These are phyloP conservation scores for Aspergillus quadricinctus DNA, from an alignment of 2,329 filamentous ascomycete species.

Conservation along the genomic window DNA sequence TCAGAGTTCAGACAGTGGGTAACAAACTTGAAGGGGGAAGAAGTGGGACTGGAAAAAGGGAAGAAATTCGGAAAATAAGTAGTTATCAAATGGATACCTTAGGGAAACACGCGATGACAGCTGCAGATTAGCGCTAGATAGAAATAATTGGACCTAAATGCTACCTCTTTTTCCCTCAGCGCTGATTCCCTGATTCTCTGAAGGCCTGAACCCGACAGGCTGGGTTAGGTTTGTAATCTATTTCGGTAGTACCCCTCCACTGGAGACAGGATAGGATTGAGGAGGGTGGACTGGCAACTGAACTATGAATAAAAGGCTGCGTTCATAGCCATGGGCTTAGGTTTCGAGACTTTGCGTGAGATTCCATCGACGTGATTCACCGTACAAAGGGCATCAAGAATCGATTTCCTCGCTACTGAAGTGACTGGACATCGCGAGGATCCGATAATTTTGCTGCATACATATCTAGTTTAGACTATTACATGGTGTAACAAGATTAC, in stretches of 20 bases:
- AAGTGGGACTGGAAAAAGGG: background rate
- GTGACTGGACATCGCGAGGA: background rate
- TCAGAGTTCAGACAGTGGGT: background rate
- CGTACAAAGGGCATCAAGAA: background rate
- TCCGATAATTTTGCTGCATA: background rate
- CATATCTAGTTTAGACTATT: background rate
- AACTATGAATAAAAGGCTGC: background rate
- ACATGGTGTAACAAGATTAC: background rate
- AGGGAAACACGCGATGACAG: background rate
- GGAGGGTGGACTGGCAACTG: background rate
- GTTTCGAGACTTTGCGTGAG: background rate
- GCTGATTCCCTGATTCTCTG: background rate
- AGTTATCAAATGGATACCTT: background rate
- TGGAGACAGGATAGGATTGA: background rate
- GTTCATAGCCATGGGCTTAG: background rate
- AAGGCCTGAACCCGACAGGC: conserved; percentile 28
- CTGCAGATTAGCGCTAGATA: background rate
- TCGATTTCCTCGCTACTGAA: background rate
- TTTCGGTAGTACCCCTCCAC: background rate
- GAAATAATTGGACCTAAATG: background rate
- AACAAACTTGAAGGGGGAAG: background rate
- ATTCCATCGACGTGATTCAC: background rate
- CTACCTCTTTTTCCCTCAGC: background rate
- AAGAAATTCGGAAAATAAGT: background rate
- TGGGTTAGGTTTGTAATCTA: conserved; percentile 33